Evolutionary conservation across 208 protist genomes (phyloP), one percentile per base, ranked within the genome.

Genomic region (Acanthamoeba sp.): DNA sequence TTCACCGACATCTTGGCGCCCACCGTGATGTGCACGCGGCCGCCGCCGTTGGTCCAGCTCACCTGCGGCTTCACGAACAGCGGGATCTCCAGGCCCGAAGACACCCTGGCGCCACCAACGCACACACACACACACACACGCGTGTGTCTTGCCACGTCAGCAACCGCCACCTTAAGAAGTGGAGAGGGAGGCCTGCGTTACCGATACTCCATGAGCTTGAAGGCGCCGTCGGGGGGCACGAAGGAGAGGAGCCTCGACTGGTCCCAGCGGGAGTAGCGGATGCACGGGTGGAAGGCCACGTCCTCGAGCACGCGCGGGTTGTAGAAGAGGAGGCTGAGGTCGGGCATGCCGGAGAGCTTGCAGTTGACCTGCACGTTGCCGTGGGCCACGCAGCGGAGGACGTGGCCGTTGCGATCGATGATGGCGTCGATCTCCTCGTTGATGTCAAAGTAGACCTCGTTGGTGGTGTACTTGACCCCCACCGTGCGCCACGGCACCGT

Each of bases 361-460:
- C 88, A 93, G 45, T 93, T 93, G 22, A 80, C 55, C 34, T 80
- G 40, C 18, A 80, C 69, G 69, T 38, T 80, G 69, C 69, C 69
- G 40, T 38, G 36, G 24, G 40, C 69, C 36, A 38, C 40, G 69
- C 69, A 80, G 32, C 69, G 69, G 7, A 80, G 36, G 40, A 80
- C 69, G 69, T 80, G 69, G 69, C 69, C 69, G 69, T 80, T 80
- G 69, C 69, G 69, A n/a, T 97, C 95, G 50, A 97, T 84, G 80
- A 95, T 96, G 82, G 76, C 92, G 93, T 97, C 97, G 55, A 97
- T 94, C 34, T 97, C 95, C 82, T 97, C 96, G 40, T 97, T 62
- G 34, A 97, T 94, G 91, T 97, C 97, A 29, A 98, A 94, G 69
- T 97, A 98, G 20, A 98, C 97, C 84, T 98, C 97, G 95, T 98